These are phyloP conservation scores for Juncus inflexus DNA, from an alignment of 176 grass and related monocot species.

Conservation along the genomic window DNA sequence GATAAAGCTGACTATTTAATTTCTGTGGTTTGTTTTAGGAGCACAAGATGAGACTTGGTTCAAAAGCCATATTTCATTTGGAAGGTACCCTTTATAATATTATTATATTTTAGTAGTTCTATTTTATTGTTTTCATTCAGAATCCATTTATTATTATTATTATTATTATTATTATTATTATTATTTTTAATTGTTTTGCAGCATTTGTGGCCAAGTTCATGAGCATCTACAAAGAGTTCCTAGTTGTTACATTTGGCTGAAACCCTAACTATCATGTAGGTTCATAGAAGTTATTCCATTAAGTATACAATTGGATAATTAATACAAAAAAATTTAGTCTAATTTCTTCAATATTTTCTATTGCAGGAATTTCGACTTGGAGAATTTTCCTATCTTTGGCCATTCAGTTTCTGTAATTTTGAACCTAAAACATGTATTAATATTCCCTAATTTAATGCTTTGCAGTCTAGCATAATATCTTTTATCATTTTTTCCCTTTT, in stretches of 20 bases:
- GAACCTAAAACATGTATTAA: too few species aligned
- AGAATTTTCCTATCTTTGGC: too few species aligned
- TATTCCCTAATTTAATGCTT: too few species aligned
- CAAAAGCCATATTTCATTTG: constrained; percentile 90
- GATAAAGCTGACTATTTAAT: neutral
- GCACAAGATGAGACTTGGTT: constrained; percentile 93
- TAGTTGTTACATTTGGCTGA: constrained; percentile 84
- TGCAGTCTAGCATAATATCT: too few species aligned
- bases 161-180: neutral
- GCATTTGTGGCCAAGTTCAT: constrained; percentile 99
- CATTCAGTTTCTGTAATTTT: too few species aligned
- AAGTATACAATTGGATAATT: too few species aligned
- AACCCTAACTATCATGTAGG: neutral
- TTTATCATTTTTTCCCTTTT: too few species aligned
- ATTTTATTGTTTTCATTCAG: constrained; percentile 10
- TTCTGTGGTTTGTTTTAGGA: constrained; percentile 46
- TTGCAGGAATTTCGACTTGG: too few species aligned
- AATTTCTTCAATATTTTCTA: too few species aligned
- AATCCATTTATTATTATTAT: neutral
- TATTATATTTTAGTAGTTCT: constrained; percentile 6
- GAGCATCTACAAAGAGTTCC: constrained; percentile 96
- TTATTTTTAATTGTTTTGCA: constrained; percentile 24
- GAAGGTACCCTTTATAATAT: constrained; percentile 51
- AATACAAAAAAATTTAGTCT: too few species aligned
- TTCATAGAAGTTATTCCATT: too few species aligned